Conservation (phyloP, 192 early-diverging fungal species). For the Rhizophagus clarus region DNA sequence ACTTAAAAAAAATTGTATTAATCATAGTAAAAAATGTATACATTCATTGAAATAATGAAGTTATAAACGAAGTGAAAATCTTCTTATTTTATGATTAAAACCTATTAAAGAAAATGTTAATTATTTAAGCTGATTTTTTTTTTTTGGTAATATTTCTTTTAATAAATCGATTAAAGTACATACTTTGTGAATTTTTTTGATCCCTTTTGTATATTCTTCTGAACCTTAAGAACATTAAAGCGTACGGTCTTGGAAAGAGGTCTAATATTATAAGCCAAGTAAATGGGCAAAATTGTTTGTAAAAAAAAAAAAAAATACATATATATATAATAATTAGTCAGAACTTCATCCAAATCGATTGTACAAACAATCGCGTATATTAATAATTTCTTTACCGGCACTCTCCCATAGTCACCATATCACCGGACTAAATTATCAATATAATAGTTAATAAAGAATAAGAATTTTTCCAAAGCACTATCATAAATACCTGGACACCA, state of each 20-base stretch:
- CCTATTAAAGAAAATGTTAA: neutral
- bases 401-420: constrained; percentile 97
- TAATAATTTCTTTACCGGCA: constrained; percentile 65
- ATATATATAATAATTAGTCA: too few relatives aligned
- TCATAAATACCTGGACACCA: constrained; percentile 57
- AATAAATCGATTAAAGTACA: neutral
- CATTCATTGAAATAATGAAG: too few relatives aligned
- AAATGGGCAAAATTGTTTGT: neutral
- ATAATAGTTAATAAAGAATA: constrained; percentile 13
- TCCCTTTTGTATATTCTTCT: constrained; percentile 64
- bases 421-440: constrained; percentile 57
- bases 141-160: neutral
- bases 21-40: too few relatives aligned
- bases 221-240: constrained; percentile 99
- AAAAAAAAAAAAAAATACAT: too few relatives aligned
- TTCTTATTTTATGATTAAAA: neutral
- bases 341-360: neutral
- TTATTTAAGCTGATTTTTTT: neutral
- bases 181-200: constrained; percentile 52
- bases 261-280: constrained; percentile 35
- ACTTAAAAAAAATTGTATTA: too few relatives aligned
- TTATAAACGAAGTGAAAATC: too few relatives aligned
- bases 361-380: neutral
- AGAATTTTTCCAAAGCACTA: constrained; percentile 35
- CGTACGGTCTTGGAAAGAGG: constrained; percentile 99